These are phyloP conservation scores for Camellia granthamiana DNA, from an alignment of 148 eudicot species.

Conservation along the genomic window DNA sequence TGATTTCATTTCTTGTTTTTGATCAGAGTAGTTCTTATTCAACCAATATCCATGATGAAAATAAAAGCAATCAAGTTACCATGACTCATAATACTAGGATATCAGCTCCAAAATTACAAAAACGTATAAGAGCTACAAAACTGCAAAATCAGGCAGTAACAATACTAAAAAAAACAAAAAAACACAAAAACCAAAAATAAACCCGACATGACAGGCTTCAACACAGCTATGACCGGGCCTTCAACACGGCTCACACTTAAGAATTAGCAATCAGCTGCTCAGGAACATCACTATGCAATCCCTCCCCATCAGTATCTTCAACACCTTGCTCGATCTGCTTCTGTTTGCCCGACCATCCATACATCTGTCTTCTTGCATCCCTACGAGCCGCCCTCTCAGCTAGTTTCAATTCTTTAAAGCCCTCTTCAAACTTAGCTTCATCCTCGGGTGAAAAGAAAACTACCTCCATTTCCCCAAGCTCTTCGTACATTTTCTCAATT, in stretches of 20 bases:
- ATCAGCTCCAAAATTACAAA: too few relatives aligned
- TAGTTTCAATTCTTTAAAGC: conserved; percentile 55
- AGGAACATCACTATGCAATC: conserved; percentile 40
- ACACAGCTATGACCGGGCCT: too few relatives aligned
- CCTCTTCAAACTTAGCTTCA: conserved; percentile 70
- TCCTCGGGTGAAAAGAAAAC: conserved; percentile 80
- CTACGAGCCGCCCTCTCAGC: conserved; percentile 53
- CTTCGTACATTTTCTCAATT: conserved; percentile 84
- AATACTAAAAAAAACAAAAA: not conserved
- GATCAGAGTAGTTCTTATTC: too few relatives aligned
- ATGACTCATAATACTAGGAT: too few relatives aligned
- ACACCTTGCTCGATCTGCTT: conserved; percentile 24
- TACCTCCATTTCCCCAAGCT: conserved; percentile 73
- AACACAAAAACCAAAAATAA: not conserved
- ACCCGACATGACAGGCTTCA: not conserved
- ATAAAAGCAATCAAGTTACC: too few relatives aligned
- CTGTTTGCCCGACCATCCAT: conserved; percentile 35
- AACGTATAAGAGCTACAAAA: too few relatives aligned
- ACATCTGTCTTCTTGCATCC: conserved; percentile 58
- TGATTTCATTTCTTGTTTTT: too few relatives aligned
- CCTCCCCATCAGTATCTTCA: conserved; percentile 27
- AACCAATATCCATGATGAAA: too few relatives aligned
- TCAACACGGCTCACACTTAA: conserved; percentile 13
- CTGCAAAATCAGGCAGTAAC: too few relatives aligned
- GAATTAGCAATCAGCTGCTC: conserved; percentile 57